These are phyloP conservation scores for Nicotiana noctiflora DNA, from an alignment of 257 asterid genomes.

Conservation along the genomic window DNA sequence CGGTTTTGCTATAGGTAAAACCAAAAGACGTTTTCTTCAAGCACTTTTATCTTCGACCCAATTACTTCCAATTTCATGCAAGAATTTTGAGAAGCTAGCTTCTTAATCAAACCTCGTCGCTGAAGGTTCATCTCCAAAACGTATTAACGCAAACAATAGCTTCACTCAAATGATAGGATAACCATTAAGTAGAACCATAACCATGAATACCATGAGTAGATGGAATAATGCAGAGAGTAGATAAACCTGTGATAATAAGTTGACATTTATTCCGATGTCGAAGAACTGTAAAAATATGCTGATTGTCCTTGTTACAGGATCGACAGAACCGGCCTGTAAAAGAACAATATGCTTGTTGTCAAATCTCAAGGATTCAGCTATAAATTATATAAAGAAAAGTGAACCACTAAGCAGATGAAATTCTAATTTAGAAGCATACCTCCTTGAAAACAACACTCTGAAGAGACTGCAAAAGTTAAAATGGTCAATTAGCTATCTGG, in stretches of 20 bases:
- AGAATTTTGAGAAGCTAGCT: neutral
- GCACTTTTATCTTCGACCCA: neutral
- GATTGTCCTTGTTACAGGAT: conserved; percentile 89
- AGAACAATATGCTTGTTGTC: conserved; percentile 18
- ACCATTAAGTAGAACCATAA: conserved; percentile 7
- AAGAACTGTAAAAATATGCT: conserved; percentile 92
- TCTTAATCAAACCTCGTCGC: neutral
- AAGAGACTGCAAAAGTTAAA: conserved; percentile 68
- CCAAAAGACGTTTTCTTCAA: neutral
- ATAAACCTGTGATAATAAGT: conserved; percentile 87
- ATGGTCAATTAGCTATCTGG: conserved; percentile 8
- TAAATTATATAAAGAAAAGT: conserved; percentile 7
- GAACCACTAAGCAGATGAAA: conserved; percentile 4
- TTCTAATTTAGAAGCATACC: conserved; percentile 35
- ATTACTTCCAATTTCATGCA: neutral
- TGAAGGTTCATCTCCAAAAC: neutral
- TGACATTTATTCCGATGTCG: conserved; percentile 86
- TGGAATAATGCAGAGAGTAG: conserved; percentile 6
- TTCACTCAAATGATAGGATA: neutral
- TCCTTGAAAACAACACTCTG: conserved; percentile 96
- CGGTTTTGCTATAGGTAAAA: neutral
- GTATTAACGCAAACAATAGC: neutral
- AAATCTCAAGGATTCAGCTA: conserved; percentile 8
- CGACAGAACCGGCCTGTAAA: conserved; percentile 86
- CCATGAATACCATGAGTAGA: neutral